Evolutionary conservation across 768 basidiomycete species (phyloP).

Genomic region (Tylopilus vinaceipallidus): DNA sequence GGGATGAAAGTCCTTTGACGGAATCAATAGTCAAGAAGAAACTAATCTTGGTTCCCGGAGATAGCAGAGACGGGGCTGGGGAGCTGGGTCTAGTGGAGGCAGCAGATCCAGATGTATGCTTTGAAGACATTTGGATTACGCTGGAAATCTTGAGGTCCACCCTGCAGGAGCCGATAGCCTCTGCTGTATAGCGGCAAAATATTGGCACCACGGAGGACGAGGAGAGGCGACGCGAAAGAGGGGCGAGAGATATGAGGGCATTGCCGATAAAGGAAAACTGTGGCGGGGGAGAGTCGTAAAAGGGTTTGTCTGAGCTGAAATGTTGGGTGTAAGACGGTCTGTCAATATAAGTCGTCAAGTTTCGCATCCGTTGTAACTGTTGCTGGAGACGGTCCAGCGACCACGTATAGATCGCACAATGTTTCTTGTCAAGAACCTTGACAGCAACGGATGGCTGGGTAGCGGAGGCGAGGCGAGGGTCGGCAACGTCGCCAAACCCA

Average conservation of each 20-base stretch:
- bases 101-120: slow-evolving; percentile 58
- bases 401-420: slow-evolving; percentile 90
- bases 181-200: slow-evolving; percentile 90
- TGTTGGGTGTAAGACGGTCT: slow-evolving; percentile 92
- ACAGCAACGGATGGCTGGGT: slow-evolving; percentile 83
- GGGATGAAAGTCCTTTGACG: slow-evolving; percentile 85
- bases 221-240: slow-evolving; percentile 74
- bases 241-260: slow-evolving; percentile 76
- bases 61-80: slow-evolving; percentile 64
- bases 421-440: slow-evolving; percentile 87
- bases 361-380: slow-evolving; percentile 91
- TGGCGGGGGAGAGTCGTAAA: slow-evolving; percentile 85
- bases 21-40: slow-evolving; percentile 86
- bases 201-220: slow-evolving; percentile 80
- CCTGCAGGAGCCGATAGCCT: slow-evolving; percentile 94
- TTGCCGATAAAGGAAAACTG: slow-evolving; percentile 93
- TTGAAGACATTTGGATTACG: slow-evolving; percentile 54
- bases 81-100: slow-evolving; percentile 74
- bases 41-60: slow-evolving; percentile 74
- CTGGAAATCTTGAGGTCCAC: slow-evolving; percentile 81
- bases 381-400: slow-evolving; percentile 85
- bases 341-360: slow-evolving; percentile 85
- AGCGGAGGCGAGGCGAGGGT: slow-evolving; percentile 67
- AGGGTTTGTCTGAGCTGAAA: slow-evolving; percentile 90
- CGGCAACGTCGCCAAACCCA: slow-evolving; percentile 92